Base-by-base conservation (phyloP, 2,329 filamentous ascomycete genomes). In the Exophiala xenobiotica region DNA sequence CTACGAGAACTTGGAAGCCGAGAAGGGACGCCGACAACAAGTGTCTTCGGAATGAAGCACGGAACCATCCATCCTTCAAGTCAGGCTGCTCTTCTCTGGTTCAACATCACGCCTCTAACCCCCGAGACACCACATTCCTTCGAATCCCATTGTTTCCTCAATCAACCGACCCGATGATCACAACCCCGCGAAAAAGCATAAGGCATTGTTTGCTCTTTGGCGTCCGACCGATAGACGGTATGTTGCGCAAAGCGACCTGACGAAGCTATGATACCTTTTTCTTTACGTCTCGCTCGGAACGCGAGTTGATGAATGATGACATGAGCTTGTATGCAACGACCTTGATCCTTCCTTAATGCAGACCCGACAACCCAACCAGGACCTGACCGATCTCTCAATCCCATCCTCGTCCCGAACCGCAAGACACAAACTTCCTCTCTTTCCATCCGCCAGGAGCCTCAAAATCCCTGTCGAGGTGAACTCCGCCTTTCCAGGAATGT, bases 1-100 rank as follows among this genome's bases (percentile, higher is more conserved):
- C 58, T 99, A 99, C 70, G 93, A 99, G 79, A 99, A 99, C 73
- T 83, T 99, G 45, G 93, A 99, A 76, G 92, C 91, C 12, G 93
- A 99, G 78, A 99, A 99, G 82, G 95, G 95, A 85, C 90, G 93
- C 65, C 89, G 93, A 69, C 95, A 90, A 78, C 87, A 95, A 74
- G 81, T 84, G 57, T 77, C 79, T 39, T 77, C 79, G 61, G 79
- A 82, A 65, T 81, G 70, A 72, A 35, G 35, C 20, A 20, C 9
- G 16, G 39, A n/a, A 33, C 41, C n/a, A 42, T 14, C 35, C 26
- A 23, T 46, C 26, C 16, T 29, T 24, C 5, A n/a, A 22, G 16
- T 44, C 47, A 26, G n/a, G 41, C 37, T 49, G 16, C 12, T 40
- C 19, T 24, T 40, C 27, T 14, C 26, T 20, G 20, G n/a, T 41